Evolutionary conservation across 768 basidiomycete species (phyloP), one percentile per base, ranked within the genome.

Genomic region (Trametopsis cervina): DNA sequence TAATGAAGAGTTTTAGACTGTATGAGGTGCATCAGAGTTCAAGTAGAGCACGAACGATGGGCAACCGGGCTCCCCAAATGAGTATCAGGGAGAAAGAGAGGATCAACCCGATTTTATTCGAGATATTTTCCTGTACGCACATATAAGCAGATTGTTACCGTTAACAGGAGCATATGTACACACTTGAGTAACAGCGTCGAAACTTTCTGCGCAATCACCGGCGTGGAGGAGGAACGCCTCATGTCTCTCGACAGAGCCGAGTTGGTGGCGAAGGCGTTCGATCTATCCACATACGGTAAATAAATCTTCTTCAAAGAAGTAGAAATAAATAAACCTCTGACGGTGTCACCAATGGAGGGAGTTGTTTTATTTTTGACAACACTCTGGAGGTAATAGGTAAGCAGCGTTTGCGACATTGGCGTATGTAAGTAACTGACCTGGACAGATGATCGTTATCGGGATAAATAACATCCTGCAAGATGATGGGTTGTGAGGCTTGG

Each of bases 171-270:
- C 22, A 26, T n/a, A 26, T 42, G 20, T 0, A 27, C 77, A 57
- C 61, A 89, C 89, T 53, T 89, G 80, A 0, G 88, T 91, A 62
- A 90, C 93, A 0, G 89, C 90, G 57, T 89, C 85, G 59, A 95
- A 94, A 63, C 89, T 86, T 65, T 94, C 90, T n/a, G 91, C 93
- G 58, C 96, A 99, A 60, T 99, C 96, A 2, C 96, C 96, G 0
- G 96, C 96, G 53, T 99, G 96, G 2, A 99, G 76, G 29, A 99
- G 73, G 67, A 99, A 98, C 0, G 91, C 92, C 58, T 94, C 81
- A 53, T 90, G 89, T 17, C 74, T 74, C 56, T 96, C 86, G 2
- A 94, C 92, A 27, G 80, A 80, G 26, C 74, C 69, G 17, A 97
- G 71, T 53, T 94, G 90, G 60, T 81, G 74, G 42, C 91, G 76